Conservation (phyloP, 208 protist species). For the Acanthamoeba quina region DNA sequence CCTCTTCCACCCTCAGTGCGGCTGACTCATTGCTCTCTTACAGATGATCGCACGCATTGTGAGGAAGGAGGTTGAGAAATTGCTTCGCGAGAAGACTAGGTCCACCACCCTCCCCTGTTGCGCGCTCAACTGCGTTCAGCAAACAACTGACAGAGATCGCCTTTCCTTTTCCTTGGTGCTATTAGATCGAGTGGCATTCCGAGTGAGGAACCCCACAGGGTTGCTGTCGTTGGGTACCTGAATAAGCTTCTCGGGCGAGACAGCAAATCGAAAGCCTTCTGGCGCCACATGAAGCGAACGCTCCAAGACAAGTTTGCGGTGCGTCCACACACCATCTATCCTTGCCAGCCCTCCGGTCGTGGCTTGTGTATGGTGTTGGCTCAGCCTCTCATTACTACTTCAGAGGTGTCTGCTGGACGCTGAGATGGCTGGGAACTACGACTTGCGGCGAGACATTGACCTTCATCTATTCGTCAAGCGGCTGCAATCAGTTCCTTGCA, state of each 20-base stretch:
- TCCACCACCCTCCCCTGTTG: not conserved
- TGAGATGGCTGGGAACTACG: not conserved
- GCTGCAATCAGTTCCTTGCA: not conserved
- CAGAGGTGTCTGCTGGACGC: not conserved
- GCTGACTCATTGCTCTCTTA: not conserved
- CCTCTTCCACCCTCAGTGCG: too few relatives aligned
- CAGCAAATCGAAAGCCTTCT: not conserved
- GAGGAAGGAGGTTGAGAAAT: slow-evolving; percentile 10
- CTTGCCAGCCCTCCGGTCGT: too few relatives aligned
- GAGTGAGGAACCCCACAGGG: slow-evolving; percentile 32
- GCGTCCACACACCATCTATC: too few relatives aligned
- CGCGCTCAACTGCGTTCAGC: not conserved
- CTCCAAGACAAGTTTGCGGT: slow-evolving; percentile 16
- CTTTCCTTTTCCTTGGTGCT: too few relatives aligned
- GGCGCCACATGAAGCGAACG: not conserved
- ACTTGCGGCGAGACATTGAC: not conserved
- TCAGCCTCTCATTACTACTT: not conserved
- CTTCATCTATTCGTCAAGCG: slow-evolving; percentile 4
- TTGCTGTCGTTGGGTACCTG: not conserved
- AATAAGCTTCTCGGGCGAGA: slow-evolving; percentile 14
- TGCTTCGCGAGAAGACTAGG: slow-evolving; percentile 18
- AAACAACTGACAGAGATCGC: too few relatives aligned
- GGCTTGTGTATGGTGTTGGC: not conserved
- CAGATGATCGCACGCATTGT: slow-evolving; percentile 57
- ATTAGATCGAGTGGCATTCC: slow-evolving; percentile 54